Evolutionary conservation across 2,329 filamentous ascomycete species (phyloP).

Genomic region (Apiospora arundinis): DNA sequence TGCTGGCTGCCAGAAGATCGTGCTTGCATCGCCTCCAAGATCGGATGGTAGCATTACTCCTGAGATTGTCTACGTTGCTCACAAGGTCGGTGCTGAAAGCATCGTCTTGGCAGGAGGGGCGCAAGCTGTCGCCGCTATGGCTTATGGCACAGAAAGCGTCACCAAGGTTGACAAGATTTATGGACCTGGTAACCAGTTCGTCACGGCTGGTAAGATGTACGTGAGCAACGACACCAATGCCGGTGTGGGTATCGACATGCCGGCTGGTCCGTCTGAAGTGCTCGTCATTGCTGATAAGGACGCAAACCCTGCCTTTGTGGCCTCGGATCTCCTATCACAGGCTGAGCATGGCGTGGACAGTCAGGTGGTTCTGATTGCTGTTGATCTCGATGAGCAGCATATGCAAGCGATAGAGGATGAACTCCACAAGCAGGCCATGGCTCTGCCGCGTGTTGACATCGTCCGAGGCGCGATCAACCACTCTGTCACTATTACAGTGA

Average conservation of each 20-base stretch:
- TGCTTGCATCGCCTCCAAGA: conserved; percentile 89
- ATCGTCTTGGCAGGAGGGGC: conserved; percentile 96
- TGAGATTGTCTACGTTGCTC: conserved; percentile 95
- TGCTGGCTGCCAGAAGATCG: conserved; percentile 93
- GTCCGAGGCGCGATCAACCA: conserved; percentile 89
- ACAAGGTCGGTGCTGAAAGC: conserved; percentile 94
- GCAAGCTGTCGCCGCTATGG: conserved; percentile 94
- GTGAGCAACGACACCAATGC: conserved; percentile 97
- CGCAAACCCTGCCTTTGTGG: conserved; percentile 92
- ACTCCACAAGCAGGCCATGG: conserved; percentile 84
- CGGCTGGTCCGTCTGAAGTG: conserved; percentile 93
- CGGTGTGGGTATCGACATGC: conserved; percentile 97
- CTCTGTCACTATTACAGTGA: conserved; percentile 84
- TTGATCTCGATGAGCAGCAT: conserved; percentile 76
- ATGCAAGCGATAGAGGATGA: conserved; percentile 89
- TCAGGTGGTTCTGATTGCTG: conserved; percentile 89
- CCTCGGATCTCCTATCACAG: conserved; percentile 91
- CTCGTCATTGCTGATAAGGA: conserved; percentile 91
- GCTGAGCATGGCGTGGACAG: conserved; percentile 97
- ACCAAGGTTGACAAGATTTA: conserved; percentile 99
- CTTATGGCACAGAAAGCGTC: conserved; percentile 93
- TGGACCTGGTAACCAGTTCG: conserved; percentile 96
- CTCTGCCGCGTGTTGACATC: conserved; percentile 89
- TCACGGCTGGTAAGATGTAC: conserved; percentile 98
- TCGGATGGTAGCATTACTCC: conserved; percentile 90